Evolutionary conservation across 345 rosid species (phyloP).

Genomic region (Zanthoxylum bungeanum): DNA sequence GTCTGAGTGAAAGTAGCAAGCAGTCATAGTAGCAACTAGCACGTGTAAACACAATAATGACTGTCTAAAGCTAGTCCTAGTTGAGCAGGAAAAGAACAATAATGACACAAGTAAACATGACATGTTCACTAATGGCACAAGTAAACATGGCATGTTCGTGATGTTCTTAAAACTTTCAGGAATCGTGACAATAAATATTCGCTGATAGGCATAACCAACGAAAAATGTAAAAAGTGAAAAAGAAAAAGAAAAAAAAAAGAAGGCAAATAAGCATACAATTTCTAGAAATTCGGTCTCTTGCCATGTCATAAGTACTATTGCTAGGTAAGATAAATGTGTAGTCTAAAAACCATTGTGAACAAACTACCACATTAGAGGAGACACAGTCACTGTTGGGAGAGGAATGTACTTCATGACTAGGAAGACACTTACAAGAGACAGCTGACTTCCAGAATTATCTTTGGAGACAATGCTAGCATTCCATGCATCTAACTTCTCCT

Average conservation of each 20-base stretch:
- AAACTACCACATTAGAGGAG: neutral
- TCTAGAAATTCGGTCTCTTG: neutral
- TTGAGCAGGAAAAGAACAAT: neutral
- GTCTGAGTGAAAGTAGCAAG: neutral
- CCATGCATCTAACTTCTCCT: conserved; percentile 66
- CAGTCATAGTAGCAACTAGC: neutral
- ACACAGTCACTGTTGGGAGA: neutral
- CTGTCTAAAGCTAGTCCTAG: neutral
- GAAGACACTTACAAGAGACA: conserved; percentile 57
- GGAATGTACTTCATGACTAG: neutral
- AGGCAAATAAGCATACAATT: neutral
- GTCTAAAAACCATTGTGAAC: neutral
- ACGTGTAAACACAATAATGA: too few species aligned
- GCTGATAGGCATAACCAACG: too few species aligned
- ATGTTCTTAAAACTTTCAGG: neutral
- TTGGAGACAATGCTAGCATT: conserved; percentile 61
- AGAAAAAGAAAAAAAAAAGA: too few species aligned
- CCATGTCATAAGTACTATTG: neutral
- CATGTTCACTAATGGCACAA: neutral
- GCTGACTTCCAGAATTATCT: conserved; percentile 69
- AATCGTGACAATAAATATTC: neutral
- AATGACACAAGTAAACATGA: neutral
- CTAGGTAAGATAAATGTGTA: neutral
- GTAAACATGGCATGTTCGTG: neutral
- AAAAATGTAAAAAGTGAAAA: too few species aligned